phyloP scores from a whole-genome alignment of 1,284 basidiomycete genomes.

The Anthracocystis setariae region DNA sequence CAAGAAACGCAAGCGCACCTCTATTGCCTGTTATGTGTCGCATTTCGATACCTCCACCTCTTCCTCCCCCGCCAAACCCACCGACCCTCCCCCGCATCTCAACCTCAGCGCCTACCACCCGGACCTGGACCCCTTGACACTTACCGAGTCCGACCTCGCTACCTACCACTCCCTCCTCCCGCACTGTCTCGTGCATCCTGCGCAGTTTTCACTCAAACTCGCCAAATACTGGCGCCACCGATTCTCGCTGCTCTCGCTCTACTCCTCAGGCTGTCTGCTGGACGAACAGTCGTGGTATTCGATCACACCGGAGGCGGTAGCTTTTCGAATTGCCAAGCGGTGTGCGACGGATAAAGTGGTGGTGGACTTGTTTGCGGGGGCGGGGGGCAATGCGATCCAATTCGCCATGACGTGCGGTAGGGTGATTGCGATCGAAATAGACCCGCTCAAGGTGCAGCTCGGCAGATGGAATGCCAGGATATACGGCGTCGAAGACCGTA shows the following conservation, averaged over 20 bases:
- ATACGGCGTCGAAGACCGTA: constrained; percentile 91
- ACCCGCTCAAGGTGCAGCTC: constrained; percentile 81
- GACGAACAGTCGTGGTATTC: constrained; percentile 96
- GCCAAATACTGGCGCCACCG: constrained; percentile 55
- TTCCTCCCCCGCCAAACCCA: not conserved
- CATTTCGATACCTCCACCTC: constrained; percentile 7
- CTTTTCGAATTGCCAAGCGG: constrained; percentile 87
- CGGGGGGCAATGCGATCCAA: constrained; percentile 96
- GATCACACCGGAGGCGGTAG: constrained; percentile 91
- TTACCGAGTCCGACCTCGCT: not conserved
- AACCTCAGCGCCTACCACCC: constrained; percentile 39
- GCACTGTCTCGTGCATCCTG: constrained; percentile 28
- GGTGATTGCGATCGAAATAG: constrained; percentile 91
- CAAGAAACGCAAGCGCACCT: constrained; percentile 37
- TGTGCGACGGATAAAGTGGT: constrained; percentile 73
- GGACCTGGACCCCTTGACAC: constrained; percentile 11
- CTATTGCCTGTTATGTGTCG: constrained; percentile 7
- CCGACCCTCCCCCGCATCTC: not conserved
- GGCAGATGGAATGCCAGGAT: constrained; percentile 88
- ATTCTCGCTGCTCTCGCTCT: constrained; percentile 57
- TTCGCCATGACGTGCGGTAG: constrained; percentile 93
- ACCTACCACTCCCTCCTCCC: constrained; percentile 18
- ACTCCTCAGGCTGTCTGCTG: constrained; percentile 67
- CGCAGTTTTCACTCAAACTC: constrained; percentile 10
- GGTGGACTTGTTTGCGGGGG: constrained; percentile 94